Percentiles rank a stretch among this genome's conserved stretches.
Conservation (phyloP, 2,329 filamentous ascomycete genomes). For the Penicillium sp. region DNA sequence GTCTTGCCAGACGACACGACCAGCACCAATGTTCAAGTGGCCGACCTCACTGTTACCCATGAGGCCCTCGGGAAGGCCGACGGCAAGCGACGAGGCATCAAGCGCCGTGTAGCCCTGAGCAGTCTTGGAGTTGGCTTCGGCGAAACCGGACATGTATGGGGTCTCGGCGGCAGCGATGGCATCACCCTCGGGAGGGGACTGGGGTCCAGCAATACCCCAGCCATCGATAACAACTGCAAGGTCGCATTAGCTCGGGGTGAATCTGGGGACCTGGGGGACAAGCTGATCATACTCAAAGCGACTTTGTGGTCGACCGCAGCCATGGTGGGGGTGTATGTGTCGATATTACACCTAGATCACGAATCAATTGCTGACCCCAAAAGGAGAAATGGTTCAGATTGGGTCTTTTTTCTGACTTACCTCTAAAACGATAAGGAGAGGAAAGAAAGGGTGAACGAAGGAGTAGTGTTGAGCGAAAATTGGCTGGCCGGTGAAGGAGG, state of each 20-base stretch:
- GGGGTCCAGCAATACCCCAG: constrained; percentile 85
- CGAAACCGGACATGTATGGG: constrained; percentile 90
- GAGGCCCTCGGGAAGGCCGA: constrained; percentile 92
- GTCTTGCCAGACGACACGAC: constrained; percentile 97
- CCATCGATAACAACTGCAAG: constrained; percentile 94
- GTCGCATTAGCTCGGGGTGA: constrained; percentile 25
- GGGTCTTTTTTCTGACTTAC: constrained; percentile 12
- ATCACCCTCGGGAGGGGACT: constrained; percentile 86
- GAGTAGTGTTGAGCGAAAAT: constrained; percentile 24
- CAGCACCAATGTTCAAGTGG: constrained; percentile 97
- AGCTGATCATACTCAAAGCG: constrained; percentile 64
- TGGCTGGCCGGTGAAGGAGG: constrained; percentile 40
- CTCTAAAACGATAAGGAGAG: constrained; percentile 23
- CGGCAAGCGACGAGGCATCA: constrained; percentile 93
- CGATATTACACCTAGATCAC: constrained; percentile 25
- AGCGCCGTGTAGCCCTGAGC: constrained; percentile 87
- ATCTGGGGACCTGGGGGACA: constrained; percentile 37
- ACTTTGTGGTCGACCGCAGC: constrained; percentile 71
- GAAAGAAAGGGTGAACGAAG: constrained; percentile 23
- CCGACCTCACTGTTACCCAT: constrained; percentile 99
- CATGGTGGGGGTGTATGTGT: constrained; percentile 56
- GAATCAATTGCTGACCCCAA: constrained; percentile 30
- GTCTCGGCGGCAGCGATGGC: constrained; percentile 94
- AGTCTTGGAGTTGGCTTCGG: constrained; percentile 68
- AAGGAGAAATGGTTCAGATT: constrained; percentile 13